Evolutionary conservation across 139 green algal species (phyloP), one percentile per base, ranked within the genome.

Genomic region (Diplosphaera chodatii): DNA sequence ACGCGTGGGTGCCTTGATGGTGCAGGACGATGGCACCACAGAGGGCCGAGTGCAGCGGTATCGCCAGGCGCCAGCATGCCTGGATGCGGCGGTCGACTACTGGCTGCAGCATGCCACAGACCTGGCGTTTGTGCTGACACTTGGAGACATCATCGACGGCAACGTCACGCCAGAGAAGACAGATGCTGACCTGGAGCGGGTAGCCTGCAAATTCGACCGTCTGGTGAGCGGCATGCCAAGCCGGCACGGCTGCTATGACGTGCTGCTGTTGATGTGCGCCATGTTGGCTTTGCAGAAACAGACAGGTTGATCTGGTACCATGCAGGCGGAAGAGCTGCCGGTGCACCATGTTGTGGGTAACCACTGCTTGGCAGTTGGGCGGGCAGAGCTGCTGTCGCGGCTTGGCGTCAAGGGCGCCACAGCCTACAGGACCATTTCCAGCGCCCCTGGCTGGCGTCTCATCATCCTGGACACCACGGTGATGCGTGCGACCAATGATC

Each of bases 91-190:
- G 1, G 64, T 90, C 1, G 40, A 71, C 0, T 29, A 72, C 22
- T 67, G 84, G 56, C 25, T 37, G 16, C 16, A 69, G 37, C 68
- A 79, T 67, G 27, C 31, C 1, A 32, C 40, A 2, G 37, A 69
- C 3, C 70, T 87, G 27, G 65, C 48, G 13, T 82, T 80, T 32
- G 63, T 89, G 20, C 68, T 92, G 4, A 83, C 76, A 0, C 71
- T 91, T 18, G 88, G 88, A 16, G 87, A 93, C 75, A 88, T 89
- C 23, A 82, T 93, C 32, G 83, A 93, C 55, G 87, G 87, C 40
- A 83, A 85, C 63, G 78, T 55, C 2, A 40, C 62, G 67, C 70
- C 15, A 64, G 28, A 32, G 48, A 21, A 25, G 13, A 77, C 31
- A 8, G 29, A 75, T 1, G 33, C 41, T 22, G 74, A 84, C 30